phyloP scores from a whole-genome alignment of 495 filamentous ascomycete genomes.

The Xylaria castorea region DNA sequence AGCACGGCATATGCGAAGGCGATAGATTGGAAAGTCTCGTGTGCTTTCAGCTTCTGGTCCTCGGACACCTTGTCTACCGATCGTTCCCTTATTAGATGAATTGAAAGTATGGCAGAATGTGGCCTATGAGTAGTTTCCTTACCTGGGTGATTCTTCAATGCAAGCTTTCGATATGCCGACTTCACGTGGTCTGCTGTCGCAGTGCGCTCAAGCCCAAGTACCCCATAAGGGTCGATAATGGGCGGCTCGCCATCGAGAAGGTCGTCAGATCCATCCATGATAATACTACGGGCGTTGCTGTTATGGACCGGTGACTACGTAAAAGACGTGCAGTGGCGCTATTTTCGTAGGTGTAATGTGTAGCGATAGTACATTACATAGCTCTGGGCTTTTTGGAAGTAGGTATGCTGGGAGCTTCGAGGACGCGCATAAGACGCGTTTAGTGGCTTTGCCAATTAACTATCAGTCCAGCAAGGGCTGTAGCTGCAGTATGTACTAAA shows the following conservation, averaged over 20 bases:
- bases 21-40: conserved; percentile 82
- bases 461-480: not conserved
- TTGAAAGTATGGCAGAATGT: conserved; percentile 59
- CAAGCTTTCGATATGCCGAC: conserved; percentile 84
- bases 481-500: not conserved
- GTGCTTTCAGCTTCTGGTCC: conserved; percentile 69
- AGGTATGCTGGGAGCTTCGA: not conserved
- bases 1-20: conserved; percentile 94
- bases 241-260: conserved; percentile 49
- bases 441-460: conserved; percentile 26
- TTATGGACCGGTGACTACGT: no score
- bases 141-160: conserved; percentile 91
- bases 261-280: conserved; percentile 50
- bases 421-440: conserved; percentile 24
- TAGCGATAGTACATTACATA: not conserved
- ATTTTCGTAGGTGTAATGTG: not conserved
- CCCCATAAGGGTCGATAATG: conserved; percentile 79
- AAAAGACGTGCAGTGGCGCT: not conserved
- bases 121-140: conserved; percentile 74
- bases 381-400: no score
- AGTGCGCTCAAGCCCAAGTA: conserved; percentile 71
- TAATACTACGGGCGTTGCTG: not conserved
- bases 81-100: conserved; percentile 19
- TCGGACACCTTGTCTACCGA: conserved; percentile 73
- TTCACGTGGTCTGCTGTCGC: conserved; percentile 77